These are phyloP conservation scores for Trichoderma guizhouense DNA, from an alignment of 2,329 filamentous ascomycete genomes.

Conservation along the genomic window DNA sequence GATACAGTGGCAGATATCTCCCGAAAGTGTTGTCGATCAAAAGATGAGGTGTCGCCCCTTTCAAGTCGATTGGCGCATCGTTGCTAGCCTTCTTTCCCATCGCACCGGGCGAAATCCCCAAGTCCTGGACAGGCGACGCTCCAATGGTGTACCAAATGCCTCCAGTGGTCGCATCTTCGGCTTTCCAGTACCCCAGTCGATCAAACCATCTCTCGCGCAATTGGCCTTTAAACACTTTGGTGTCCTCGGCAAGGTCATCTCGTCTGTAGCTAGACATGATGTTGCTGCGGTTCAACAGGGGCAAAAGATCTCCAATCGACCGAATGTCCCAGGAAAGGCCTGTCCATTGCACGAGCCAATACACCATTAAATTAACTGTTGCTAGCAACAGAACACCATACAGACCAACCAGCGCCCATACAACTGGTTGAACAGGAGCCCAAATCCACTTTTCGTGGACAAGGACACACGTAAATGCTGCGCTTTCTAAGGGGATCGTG, in stretches of 20 bases:
- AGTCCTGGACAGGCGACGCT: slow-evolving; percentile 33
- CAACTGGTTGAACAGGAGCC: slow-evolving; percentile 72
- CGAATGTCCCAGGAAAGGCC: slow-evolving; percentile 83
- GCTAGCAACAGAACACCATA: slow-evolving; percentile 66
- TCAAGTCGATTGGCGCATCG: slow-evolving; percentile 32
- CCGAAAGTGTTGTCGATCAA: slow-evolving; percentile 37
- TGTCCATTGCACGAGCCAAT: slow-evolving; percentile 63
- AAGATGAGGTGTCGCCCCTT: slow-evolving; percentile 22
- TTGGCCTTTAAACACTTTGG: slow-evolving; percentile 50
- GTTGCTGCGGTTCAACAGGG: slow-evolving; percentile 77
- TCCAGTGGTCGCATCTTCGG: slow-evolving; percentile 57
- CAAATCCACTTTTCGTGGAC: slow-evolving; percentile 66
- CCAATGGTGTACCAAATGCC: slow-evolving; percentile 79
- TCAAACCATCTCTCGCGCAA: slow-evolving; percentile 59
- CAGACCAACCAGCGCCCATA: slow-evolving; percentile 72
- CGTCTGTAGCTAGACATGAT: slow-evolving; percentile 68
- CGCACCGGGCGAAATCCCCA: slow-evolving; percentile 25
- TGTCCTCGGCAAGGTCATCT: slow-evolving; percentile 54
- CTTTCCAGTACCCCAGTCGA: slow-evolving; percentile 82
- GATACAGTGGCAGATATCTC: slow-evolving; percentile 73
- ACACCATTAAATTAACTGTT: slow-evolving; percentile 52
- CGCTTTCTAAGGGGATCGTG: slow-evolving; percentile 76
- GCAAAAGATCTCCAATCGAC: slow-evolving; percentile 76
- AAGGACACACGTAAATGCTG: slow-evolving; percentile 65
- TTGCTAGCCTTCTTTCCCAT: slow-evolving; percentile 30